These are phyloP conservation scores for Herpetospermum pedunculosum DNA, from an alignment of 306 rosid species.

Conservation along the genomic window DNA sequence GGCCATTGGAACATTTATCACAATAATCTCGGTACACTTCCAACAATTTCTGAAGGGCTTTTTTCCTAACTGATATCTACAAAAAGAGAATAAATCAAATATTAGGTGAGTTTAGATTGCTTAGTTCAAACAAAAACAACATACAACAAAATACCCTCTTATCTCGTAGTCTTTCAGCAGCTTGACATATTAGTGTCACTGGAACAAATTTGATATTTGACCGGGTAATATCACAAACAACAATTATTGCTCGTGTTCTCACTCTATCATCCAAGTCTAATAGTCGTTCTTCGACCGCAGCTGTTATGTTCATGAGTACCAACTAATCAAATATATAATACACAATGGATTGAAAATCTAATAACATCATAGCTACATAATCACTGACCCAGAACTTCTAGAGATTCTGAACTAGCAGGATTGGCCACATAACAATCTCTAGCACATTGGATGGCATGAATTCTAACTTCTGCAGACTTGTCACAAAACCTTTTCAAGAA, in stretches of 20 bases:
- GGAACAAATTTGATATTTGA: slow-evolving; percentile 48
- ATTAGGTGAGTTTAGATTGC: not conserved
- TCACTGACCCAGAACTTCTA: slow-evolving; percentile 63
- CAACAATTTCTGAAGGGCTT: slow-evolving; percentile 60
- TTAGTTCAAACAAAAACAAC: not conserved
- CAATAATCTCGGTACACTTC: slow-evolving; percentile 69
- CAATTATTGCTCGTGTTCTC: slow-evolving; percentile 69
- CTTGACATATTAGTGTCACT: slow-evolving; percentile 46
- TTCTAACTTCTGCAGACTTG: slow-evolving; percentile 79
- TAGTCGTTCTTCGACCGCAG: slow-evolving; percentile 59
- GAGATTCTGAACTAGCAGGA: slow-evolving; percentile 43
- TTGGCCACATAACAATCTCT: slow-evolving; percentile 43
- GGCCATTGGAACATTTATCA: slow-evolving; percentile 56
- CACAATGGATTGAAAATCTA: slow-evolving; percentile 12
- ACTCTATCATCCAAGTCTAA: slow-evolving; percentile 76
- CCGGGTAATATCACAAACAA: slow-evolving; percentile 75
- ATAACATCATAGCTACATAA: slow-evolving; percentile 5
- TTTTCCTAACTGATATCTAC: slow-evolving; percentile 69
- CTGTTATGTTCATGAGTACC: slow-evolving; percentile 36
- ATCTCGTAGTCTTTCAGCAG: slow-evolving; percentile 71
- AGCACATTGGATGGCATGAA: slow-evolving; percentile 69
- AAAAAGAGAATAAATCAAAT: slow-evolving; percentile 2
- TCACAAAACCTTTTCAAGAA: slow-evolving; percentile 82
- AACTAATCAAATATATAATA: slow-evolving; percentile 15
- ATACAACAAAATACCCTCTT: slow-evolving; percentile 52